A percentile compares a stretch with the other conserved stretches of the same genome.
Evolutionary conservation across 2,329 filamentous ascomycete species (phyloP).

Genomic region (Paradendryphiella salina): DNA sequence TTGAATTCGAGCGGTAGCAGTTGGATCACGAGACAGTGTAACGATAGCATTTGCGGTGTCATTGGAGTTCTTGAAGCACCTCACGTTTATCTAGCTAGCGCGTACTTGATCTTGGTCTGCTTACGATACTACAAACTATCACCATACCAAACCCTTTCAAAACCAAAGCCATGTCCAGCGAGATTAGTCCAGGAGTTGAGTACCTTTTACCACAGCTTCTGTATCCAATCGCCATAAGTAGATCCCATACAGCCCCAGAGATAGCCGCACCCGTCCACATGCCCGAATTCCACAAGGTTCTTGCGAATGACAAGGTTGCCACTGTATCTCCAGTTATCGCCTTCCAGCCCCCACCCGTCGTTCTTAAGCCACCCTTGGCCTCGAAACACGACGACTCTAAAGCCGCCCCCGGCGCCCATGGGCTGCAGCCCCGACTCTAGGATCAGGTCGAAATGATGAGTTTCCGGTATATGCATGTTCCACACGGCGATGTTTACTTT

Average conservation of each 20-base stretch:
- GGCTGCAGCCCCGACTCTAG: conserved; percentile 4
- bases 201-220: not conserved
- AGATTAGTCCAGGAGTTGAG: too few relatives aligned
- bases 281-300: not conserved
- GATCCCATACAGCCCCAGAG: not conserved
- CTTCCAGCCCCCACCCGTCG: not conserved
- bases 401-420: conserved; percentile 6
- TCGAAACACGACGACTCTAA: conserved; percentile 4
- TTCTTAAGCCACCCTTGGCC: conserved; percentile 2
- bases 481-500: conserved; percentile 8
- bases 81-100: not conserved
- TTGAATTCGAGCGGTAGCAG: conserved; percentile 46
- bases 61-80: conserved; percentile 5
- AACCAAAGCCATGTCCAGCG: too few relatives aligned
- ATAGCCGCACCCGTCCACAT: not conserved
- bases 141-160: too few relatives aligned
- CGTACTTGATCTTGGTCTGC: not conserved
- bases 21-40: not conserved
- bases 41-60: conserved; percentile 1
- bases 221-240: not conserved
- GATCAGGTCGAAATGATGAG: conserved; percentile 7
- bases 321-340: not conserved
- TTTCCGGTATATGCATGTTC: conserved; percentile 16
- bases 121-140: not conserved
- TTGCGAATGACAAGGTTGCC: not conserved